Evolutionary conservation across 2,329 filamentous ascomycete genomes (phyloP), one percentile per base, ranked within the genome.

Genomic region (Xylaria hypoxylon): DNA sequence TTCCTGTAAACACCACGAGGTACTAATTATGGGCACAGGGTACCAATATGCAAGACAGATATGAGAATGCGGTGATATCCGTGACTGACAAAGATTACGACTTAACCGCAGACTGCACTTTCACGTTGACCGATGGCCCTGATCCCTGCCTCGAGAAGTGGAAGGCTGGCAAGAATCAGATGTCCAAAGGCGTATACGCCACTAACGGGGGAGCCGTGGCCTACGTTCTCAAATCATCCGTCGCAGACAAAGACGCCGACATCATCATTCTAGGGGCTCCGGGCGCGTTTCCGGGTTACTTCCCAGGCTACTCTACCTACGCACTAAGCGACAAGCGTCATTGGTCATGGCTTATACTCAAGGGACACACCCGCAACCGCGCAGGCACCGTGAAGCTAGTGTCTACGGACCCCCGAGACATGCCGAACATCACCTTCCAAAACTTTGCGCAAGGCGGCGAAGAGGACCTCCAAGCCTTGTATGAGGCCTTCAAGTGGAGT

Each of bases 341-440:
- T 59, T 80, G 72, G 73, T 65, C 73, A 57, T 78, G 78, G 74
- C 75, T 78, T 8, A 81, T 84, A 22, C 81, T 90, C 50, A 89
- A 90, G 76, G 84, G 85, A 2, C 85, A 87, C 73, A 82, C 86
- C 0, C 84, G 85, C 67, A 89, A 89, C 26, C 80, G 80, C 44
- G 80, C 81, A 5, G 89, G 89, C 17, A 86, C 83, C 0, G 87
- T 91, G 5, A 81, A 76, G 3, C 82, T 90, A 4, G 78, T 79
- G 11, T 89, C 87, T 0, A 77, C 83, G 0, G 83, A 90, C 74
- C 88, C 88, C 0, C 83, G 84, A 15, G 88, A 90, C 67, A 80
- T 82, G 24, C 88, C 88, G 0, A 77, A 84, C 26, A 90, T 90
- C 72, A 82, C 83, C 68, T 88, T 88, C 78, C 83, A 84, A 70